Evolutionary conservation across 192 early-diverging fungal genomes (phyloP).

Genomic region (Coemansia nantahalensis): DNA sequence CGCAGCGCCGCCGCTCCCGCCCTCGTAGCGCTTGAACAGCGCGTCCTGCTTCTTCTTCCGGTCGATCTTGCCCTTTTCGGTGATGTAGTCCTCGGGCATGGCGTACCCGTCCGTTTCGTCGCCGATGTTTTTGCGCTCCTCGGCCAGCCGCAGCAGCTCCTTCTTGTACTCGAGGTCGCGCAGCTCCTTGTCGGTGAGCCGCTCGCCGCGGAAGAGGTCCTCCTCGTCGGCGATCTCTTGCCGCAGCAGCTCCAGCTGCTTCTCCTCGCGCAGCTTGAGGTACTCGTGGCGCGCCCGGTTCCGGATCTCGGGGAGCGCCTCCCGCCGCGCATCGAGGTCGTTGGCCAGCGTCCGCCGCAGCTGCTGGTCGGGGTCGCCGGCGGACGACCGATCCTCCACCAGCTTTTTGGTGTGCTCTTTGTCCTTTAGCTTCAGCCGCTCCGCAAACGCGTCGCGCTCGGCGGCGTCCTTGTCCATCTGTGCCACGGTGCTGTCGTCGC

Average conservation of each 20-base stretch:
- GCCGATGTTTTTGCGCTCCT: conserved; percentile 77
- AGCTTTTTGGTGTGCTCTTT: conserved; percentile 70
- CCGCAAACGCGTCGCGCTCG: conserved; percentile 91
- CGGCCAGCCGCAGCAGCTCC: conserved; percentile 77
- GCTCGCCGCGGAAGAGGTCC: conserved; percentile 67
- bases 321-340: conserved; percentile 64
- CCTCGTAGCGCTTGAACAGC: conserved; percentile 84
- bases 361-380: conserved; percentile 59
- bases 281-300: conserved; percentile 89
- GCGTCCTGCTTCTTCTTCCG: conserved; percentile 88
- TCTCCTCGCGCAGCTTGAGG: conserved; percentile 79
- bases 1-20: too few species aligned
- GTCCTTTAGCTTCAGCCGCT: conserved; percentile 78
- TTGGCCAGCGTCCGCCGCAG: conserved; percentile 80
- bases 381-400: conserved; percentile 29
- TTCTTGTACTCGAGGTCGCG: conserved; percentile 81
- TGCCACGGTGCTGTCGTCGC: conserved; percentile 29
- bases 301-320: conserved; percentile 76
- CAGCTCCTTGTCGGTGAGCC: conserved; percentile 74
- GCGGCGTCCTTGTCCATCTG: conserved; percentile 63
- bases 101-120: conserved; percentile 80
- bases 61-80: conserved; percentile 97
- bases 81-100: conserved; percentile 95
- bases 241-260: conserved; percentile 72
- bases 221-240: conserved; percentile 87